Evolutionary conservation across 352 stramenopile species (phyloP), one percentile per base, ranked within the genome.

Genomic region (Phytophthora macrochlamydospora): DNA sequence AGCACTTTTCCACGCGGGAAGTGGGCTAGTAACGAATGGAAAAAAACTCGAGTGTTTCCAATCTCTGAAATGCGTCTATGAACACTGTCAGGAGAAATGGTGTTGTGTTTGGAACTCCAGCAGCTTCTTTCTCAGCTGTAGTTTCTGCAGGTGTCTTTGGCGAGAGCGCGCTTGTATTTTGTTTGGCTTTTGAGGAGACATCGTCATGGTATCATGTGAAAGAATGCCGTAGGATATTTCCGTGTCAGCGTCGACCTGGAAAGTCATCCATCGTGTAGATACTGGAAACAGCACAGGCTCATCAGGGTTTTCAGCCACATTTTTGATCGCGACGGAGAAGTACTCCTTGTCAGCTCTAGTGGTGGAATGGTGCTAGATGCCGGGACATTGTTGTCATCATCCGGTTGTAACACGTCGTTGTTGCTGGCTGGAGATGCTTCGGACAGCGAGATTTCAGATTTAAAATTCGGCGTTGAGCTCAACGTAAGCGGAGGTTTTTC

Each of bases 1-100:
- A 92, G 67, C 32, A 92, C 74, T 52, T 91, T 91, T 2, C 78
- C 80, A 12, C 78, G 75, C 18, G 84, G 82, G 55, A 89, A 91
- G 56, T 81, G 80, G 7, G 75, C 66, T 7, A 92, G 58, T 11
- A 91, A 56, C 6, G 79, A 75, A 29, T 62, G 61, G 35, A 94
- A 91, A 59, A 93, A 92, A 7, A 31, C n/a, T 80, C 71, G 2
- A 93, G 56, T 7, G 83, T 89, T 58, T 85, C 76, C 5, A 94
- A 57, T 1, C 65, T 66, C 59, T 94, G 86, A 30, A 93, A 91
- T 30, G 57, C 68, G 51, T 93, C 86, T 0, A 93, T 31, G 14
- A 92, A 87, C 1, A 93, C 76, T 0, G 81, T 93, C 31, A 93
- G 75, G 18, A 78, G 79, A 38, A 87, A 89, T 42, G 63, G 45